These are phyloP conservation scores for Suillus subluteus DNA, from an alignment of 768 basidiomycete species.

Conservation along the genomic window DNA sequence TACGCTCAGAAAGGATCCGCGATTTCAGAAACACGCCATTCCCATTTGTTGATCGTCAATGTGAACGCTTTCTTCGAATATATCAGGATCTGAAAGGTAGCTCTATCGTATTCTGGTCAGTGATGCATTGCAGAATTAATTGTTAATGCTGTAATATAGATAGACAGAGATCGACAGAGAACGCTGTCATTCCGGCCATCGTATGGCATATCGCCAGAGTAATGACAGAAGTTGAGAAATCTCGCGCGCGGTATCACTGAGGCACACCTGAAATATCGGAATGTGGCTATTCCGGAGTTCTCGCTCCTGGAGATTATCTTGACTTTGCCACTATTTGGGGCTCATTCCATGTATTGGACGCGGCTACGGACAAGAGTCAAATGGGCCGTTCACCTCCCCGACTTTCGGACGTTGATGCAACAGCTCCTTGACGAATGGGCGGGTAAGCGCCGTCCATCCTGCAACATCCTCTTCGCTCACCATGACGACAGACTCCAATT, in stretches of 20 bases:
- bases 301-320: constrained; percentile 20
- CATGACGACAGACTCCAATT: constrained; percentile 21
- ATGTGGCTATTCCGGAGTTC: constrained; percentile 14
- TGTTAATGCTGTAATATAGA: not conserved
- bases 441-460: constrained; percentile 18
- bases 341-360: constrained; percentile 24
- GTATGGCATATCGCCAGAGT: constrained; percentile 25
- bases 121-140: not conserved
- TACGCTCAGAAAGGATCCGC: constrained; percentile 20
- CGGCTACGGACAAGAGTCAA: constrained; percentile 14
- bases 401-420: constrained; percentile 10
- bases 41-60: constrained; percentile 25
- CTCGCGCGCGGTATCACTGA: constrained; percentile 18
- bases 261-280: constrained; percentile 18
- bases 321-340: constrained; percentile 21
- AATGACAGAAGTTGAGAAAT: constrained; percentile 20
- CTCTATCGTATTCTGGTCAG: not conserved
- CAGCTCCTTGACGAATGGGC: constrained; percentile 29
- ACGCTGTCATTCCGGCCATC: constrained; percentile 21
- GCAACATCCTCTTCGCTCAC: not conserved
- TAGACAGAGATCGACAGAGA: constrained; percentile 2
- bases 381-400: too few species aligned
- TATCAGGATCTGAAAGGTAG: constrained; percentile 25
- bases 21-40: constrained; percentile 26
- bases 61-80: constrained; percentile 18